Conservation (phyloP, 805 yeast species). For the Komagataella pseudopastoris region DNA sequence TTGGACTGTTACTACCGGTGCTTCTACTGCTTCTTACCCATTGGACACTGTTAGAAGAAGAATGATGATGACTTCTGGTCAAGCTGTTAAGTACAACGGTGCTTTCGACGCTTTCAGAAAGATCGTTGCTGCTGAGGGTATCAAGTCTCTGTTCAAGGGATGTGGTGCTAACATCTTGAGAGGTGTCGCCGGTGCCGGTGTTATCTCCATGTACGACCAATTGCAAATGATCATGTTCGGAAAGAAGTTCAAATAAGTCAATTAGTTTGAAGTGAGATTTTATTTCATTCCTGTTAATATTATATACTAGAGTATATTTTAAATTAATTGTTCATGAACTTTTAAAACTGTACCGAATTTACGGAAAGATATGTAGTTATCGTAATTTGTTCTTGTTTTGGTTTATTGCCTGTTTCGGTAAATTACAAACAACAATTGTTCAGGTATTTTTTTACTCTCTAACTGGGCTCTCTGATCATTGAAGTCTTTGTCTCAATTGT, state of each 20-base stretch:
- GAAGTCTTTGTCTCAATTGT: not conserved
- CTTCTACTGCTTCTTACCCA: conserved; percentile 98
- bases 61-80: conserved; percentile 99
- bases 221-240: conserved; percentile 90
- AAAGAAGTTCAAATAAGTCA: conserved; percentile 70
- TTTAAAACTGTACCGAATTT: no score
- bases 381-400: not conserved
- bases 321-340: not conserved
- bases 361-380: not conserved
- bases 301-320: not conserved
- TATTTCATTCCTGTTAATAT: not conserved
- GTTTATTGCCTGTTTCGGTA: not conserved
- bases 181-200: conserved; percentile 99
- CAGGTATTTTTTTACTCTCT: no score
- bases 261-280: conserved; percentile 3
- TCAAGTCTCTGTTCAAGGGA: conserved; percentile 90
- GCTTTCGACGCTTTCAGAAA: conserved; percentile 86
- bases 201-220: conserved; percentile 95
- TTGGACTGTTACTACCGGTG: conserved; percentile 97
- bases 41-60: conserved; percentile 98
- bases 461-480: no score
- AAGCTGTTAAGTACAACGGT: conserved; percentile 92
- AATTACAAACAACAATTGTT: not conserved
- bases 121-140: conserved; percentile 95
- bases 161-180: conserved; percentile 99